Base-by-base conservation (phyloP, 2,329 filamentous ascomycete species). In the Capronia coronata region DNA sequence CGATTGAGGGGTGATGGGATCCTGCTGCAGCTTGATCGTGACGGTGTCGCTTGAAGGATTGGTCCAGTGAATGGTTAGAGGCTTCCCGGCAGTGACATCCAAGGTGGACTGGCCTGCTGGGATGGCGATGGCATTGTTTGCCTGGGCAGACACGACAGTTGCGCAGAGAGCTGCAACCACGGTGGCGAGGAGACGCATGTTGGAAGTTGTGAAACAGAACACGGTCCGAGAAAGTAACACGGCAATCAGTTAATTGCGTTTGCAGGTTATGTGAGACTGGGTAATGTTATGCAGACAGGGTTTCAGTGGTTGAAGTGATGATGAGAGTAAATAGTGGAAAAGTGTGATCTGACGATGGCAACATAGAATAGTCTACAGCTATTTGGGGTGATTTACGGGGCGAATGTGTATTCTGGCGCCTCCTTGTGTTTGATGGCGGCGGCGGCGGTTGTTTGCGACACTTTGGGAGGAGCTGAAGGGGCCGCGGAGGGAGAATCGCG, bases 31-130 rank as follows among this genome's bases (percentile, higher is more conserved):
- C 35, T 71, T 71, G 59, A 80, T 69, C 34, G 74, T 73, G 25
- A 80, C 70, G 13, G 75, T 75, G 49, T 54, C 73, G 18, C 58
- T 45, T 48, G 74, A 76, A 40, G 70, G 75, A 5, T 75, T 71
- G 4, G 62, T 55, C 77, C 77, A 80, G 43, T 59, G 66, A 41
- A 80, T 61, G 9, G 67, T 69, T 16, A 72, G 65, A 9, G 71
- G 55, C 60, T 71, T 46, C 44, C 75, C 75, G 35, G 73, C 72
- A 11, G 63, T 68, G 59, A 75, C 72, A 21, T 62, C 51, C 52
- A 73, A 71, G 38, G 71, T 71, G 34, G 45, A 49, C 22, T 51
- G 43, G 13, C 58, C 61, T 2, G 39, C 32, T 14, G 74, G 72
- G 51, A 71, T 64, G 48, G 67, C 73, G 69, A 78, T 77, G 43